These are phyloP conservation scores for Penicillium digitatum DNA, from an alignment of 2,329 filamentous ascomycete genomes.

Conservation along the genomic window DNA sequence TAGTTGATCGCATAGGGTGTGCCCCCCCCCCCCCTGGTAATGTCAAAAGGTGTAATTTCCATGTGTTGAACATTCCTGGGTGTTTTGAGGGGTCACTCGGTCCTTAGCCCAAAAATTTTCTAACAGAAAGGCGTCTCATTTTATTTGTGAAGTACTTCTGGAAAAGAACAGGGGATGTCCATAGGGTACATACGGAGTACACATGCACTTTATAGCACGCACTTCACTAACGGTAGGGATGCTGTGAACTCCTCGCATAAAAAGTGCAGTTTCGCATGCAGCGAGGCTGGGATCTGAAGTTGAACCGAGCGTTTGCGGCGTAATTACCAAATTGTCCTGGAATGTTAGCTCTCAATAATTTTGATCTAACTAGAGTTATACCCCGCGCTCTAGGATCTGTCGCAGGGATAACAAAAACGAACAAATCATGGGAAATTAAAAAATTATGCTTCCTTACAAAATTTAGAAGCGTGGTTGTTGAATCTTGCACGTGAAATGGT, in stretches of 20 bases:
- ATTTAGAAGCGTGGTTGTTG: not conserved
- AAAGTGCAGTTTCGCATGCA: slow-evolving; percentile 16
- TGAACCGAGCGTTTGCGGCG: slow-evolving; percentile 18
- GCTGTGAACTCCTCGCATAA: slow-evolving; percentile 22
- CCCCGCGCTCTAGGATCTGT: slow-evolving; percentile 9
- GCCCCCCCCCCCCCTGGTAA: slow-evolving; percentile 10
- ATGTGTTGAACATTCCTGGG: slow-evolving; percentile 18
- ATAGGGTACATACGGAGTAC: not conserved
- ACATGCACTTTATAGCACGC: slow-evolving; percentile 4
- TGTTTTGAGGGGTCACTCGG: slow-evolving; percentile 4
- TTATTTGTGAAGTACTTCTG: not conserved
- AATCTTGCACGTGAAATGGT: not conserved
- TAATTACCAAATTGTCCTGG: slow-evolving; percentile 2
- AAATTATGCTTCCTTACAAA: not conserved
- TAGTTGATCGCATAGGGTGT: slow-evolving; percentile 14
- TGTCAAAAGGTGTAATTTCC: slow-evolving; percentile 7
- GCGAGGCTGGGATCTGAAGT: slow-evolving; percentile 14
- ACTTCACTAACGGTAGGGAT: slow-evolving; percentile 16
- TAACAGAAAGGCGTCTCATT: not conserved
- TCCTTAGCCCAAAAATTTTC: not conserved
- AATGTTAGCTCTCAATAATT: slow-evolving; percentile 6
- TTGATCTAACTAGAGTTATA: not conserved
- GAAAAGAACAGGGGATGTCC: not conserved
- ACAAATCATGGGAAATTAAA: not conserved
- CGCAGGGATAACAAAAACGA: slow-evolving; percentile 4